phyloP scores from a whole-genome alignment of 1,284 basidiomycete genomes.

The Meripilus lineatus region DNA sequence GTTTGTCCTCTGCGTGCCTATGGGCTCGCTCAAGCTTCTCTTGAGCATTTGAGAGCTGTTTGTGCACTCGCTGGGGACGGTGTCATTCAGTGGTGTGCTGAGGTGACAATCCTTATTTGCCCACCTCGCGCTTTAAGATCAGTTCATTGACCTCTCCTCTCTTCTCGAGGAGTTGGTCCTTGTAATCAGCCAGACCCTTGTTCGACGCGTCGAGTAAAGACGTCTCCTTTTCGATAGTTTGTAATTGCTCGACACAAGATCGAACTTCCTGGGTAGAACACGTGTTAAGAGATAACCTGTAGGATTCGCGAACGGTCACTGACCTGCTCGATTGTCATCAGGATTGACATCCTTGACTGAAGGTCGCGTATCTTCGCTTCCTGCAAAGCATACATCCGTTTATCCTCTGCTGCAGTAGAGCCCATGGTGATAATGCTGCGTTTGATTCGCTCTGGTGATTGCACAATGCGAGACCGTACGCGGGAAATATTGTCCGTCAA shows the following conservation, averaged over 20 bases:
- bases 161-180: slow-evolving; percentile 64
- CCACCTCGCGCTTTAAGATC: slow-evolving; percentile 59
- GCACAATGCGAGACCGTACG: slow-evolving; percentile 72
- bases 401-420: slow-evolving; percentile 52
- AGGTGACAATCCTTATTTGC: slow-evolving; percentile 8
- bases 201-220: slow-evolving; percentile 54
- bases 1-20: slow-evolving; percentile 71
- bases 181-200: slow-evolving; percentile 59
- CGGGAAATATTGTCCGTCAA: slow-evolving; percentile 55
- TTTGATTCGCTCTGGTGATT: slow-evolving; percentile 82
- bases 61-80: slow-evolving; percentile 58
- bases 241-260: slow-evolving; percentile 63
- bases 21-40: slow-evolving; percentile 75
- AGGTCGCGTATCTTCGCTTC: slow-evolving; percentile 74
- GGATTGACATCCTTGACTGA: slow-evolving; percentile 64
- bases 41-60: slow-evolving; percentile 70
- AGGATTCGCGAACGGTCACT: slow-evolving; percentile 1
- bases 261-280: slow-evolving; percentile 51
- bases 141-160: slow-evolving; percentile 69
- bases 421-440: slow-evolving; percentile 74
- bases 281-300: not conserved
- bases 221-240: slow-evolving; percentile 68
- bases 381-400: slow-evolving; percentile 52
- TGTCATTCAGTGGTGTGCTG: not conserved
- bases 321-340: slow-evolving; percentile 75